A percentile compares a stretch with the other conserved stretches of the same genome.
phyloP scores from a whole-genome alignment of 805 yeast species.

The Kodamaea restingae region DNA sequence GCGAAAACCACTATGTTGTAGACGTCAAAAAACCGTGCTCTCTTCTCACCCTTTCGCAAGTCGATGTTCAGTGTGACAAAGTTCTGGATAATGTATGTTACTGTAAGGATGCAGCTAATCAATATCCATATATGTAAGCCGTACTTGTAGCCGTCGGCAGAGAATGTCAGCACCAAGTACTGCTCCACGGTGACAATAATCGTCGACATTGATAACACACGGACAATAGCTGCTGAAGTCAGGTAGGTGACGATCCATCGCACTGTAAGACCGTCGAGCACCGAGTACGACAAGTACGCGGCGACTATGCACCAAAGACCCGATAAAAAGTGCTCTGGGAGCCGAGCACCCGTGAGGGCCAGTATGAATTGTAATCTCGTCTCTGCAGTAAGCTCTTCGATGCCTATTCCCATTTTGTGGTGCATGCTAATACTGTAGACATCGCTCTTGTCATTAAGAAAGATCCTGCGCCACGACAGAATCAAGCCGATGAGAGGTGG shows the following conservation, averaged over 20 bases:
- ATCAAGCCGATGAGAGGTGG: conserved; percentile 59
- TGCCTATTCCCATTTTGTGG: conserved; percentile 4
- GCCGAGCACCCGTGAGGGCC: conserved; percentile 53
- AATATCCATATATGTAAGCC: conserved; percentile 88
- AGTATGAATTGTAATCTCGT: conserved; percentile 5
- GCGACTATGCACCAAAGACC: conserved; percentile 93
- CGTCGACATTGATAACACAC: conserved; percentile 80
- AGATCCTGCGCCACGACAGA: conserved; percentile 39
- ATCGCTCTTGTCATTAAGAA: conserved; percentile 13
- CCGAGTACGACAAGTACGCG: conserved; percentile 76
- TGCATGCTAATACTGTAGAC: conserved; percentile 9
- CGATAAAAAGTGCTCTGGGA: conserved; percentile 75
- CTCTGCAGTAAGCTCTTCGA: conserved; percentile 1
- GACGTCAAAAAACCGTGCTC: conserved; percentile 72
- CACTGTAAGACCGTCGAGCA: conserved; percentile 83
- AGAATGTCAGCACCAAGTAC: conserved; percentile 57
- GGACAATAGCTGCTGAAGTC: conserved; percentile 78
- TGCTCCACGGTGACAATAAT: conserved; percentile 68
- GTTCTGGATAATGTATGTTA: conserved; percentile 77
- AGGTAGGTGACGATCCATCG: conserved; percentile 93
- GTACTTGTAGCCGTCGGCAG: conserved; percentile 65
- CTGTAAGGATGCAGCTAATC: conserved; percentile 79
- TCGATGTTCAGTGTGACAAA: conserved; percentile 78
- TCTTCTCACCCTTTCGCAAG: conserved; percentile 38
- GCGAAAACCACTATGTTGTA: conserved; percentile 92